Evolutionary conservation across 106 monocot genomes (phyloP).

Genomic region (Alisma plantagoaquatica): DNA sequence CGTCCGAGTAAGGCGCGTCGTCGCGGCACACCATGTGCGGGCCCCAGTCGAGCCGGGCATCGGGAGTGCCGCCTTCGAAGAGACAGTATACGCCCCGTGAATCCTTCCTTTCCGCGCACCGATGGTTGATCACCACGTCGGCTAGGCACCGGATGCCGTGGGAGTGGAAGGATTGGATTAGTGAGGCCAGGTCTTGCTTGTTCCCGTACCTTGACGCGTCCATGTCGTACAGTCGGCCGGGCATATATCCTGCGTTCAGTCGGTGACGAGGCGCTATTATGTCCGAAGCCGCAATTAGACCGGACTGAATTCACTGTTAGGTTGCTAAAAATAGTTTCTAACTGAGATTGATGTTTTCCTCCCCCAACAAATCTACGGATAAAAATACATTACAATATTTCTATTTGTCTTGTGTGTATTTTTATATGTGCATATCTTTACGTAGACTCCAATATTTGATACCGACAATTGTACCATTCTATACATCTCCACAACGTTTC

Average conservation of each 20-base stretch:
- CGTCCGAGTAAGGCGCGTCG: conserved; percentile 47
- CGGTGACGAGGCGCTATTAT: too few relatives aligned
- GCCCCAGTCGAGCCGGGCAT: conserved; percentile 58
- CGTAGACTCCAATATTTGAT: too few relatives aligned
- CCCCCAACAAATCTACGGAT: too few relatives aligned
- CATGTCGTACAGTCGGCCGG: conserved; percentile 46
- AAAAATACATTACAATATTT: too few relatives aligned
- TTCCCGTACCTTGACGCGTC: conserved; percentile 42
- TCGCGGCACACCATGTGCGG: conserved; percentile 54
- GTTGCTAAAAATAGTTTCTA: too few relatives aligned
- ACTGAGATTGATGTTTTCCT: too few relatives aligned
- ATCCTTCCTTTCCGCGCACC: conserved; percentile 39
- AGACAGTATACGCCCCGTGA: conserved; percentile 50
- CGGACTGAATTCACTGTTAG: too few relatives aligned
- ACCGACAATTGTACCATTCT: too few relatives aligned
- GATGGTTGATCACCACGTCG: conserved; percentile 74
- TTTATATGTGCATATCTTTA: too few relatives aligned
- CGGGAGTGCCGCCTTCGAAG: conserved; percentile 75
- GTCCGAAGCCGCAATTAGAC: too few relatives aligned
- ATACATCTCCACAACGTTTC: too few relatives aligned
- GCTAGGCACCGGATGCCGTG: conserved; percentile 42
- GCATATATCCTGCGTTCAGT: conserved; percentile 81
- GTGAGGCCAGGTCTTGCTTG: conserved; percentile 29
- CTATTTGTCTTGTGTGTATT: too few relatives aligned
- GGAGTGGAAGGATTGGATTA: conserved; percentile 43